phyloP scores from a whole-genome alignment of 805 yeast species.

The Torulaspora quercuum region DNA sequence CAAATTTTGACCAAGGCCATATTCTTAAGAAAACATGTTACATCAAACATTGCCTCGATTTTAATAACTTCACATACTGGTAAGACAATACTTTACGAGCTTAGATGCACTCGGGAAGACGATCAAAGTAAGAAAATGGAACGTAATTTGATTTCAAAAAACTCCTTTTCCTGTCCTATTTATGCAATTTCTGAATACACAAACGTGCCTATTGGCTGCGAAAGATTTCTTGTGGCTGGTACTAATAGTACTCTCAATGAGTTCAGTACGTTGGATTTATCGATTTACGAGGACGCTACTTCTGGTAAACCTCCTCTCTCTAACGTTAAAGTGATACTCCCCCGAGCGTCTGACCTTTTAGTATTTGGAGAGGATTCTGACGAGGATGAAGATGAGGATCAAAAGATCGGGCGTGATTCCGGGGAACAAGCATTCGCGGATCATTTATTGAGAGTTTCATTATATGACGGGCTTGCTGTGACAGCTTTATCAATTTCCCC shows the following conservation, averaged over 20 bases:
- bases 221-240: slow-evolving; percentile 22
- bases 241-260: slow-evolving; percentile 23
- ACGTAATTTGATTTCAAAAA: slow-evolving; percentile 24
- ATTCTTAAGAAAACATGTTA: slow-evolving; percentile 19
- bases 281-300: slow-evolving; percentile 16
- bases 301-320: slow-evolving; percentile 6
- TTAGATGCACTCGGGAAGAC: slow-evolving; percentile 12
- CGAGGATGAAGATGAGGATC: slow-evolving; percentile 5
- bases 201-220: slow-evolving; percentile 11
- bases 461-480: slow-evolving; percentile 21
- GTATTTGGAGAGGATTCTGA: slow-evolving; percentile 6
- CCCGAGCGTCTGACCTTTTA: slow-evolving; percentile 17
- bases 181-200: slow-evolving; percentile 17
- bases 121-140: slow-evolving; percentile 9
- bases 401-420: background rate
- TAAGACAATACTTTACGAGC: slow-evolving; percentile 26
- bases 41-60: slow-evolving; percentile 17
- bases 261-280: slow-evolving; percentile 23
- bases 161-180: slow-evolving; percentile 22
- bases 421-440: slow-evolving; percentile 6
- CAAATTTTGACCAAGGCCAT: slow-evolving; percentile 19
- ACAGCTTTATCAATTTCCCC: slow-evolving; percentile 21
- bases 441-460: slow-evolving; percentile 16
- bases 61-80: slow-evolving; percentile 25
- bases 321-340: slow-evolving; percentile 17